A percentile compares a stretch with the other conserved stretches of the same genome.
Evolutionary conservation across 805 yeast genomes (phyloP).

Genomic region (Saturnispora quitensis): DNA sequence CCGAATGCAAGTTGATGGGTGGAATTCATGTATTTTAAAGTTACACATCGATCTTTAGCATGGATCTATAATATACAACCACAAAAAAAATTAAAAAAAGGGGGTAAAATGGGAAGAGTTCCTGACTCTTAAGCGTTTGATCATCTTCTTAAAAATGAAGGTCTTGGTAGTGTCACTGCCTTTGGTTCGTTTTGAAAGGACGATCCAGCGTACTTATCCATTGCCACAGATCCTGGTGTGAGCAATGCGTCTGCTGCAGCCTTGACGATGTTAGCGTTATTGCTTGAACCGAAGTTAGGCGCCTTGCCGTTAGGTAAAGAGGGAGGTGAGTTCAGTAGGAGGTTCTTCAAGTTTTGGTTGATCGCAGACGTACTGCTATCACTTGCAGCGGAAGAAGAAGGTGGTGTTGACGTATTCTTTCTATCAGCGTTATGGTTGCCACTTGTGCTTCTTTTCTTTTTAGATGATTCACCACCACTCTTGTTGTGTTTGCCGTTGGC

Average conservation of each 20-base stretch:
- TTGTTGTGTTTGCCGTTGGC: conserved; percentile 5
- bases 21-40: background rate
- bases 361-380: background rate
- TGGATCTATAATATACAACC: background rate
- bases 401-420: background rate
- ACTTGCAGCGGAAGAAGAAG: background rate
- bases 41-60: background rate
- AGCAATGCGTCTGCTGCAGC: conserved; percentile 11
- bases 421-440: background rate
- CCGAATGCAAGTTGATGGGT: background rate
- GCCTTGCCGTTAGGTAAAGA: conserved; percentile 13
- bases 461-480: conserved; percentile 9
- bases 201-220: conserved; percentile 42
- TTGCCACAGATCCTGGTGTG: conserved; percentile 10
- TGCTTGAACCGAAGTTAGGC: conserved; percentile 11
- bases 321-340: background rate
- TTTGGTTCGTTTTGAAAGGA: conserved; percentile 50
- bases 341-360: background rate
- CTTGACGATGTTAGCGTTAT: background rate
- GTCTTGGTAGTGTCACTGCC: conserved; percentile 47
- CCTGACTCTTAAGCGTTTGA: background rate
- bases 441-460: background rate
- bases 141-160: conserved; percentile 31
- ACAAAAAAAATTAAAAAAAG: background rate
- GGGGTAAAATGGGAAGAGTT: background rate